Conservation (phyloP, 2,329 filamentous ascomycete genomes). For the Xylariaceae sp. region DNA sequence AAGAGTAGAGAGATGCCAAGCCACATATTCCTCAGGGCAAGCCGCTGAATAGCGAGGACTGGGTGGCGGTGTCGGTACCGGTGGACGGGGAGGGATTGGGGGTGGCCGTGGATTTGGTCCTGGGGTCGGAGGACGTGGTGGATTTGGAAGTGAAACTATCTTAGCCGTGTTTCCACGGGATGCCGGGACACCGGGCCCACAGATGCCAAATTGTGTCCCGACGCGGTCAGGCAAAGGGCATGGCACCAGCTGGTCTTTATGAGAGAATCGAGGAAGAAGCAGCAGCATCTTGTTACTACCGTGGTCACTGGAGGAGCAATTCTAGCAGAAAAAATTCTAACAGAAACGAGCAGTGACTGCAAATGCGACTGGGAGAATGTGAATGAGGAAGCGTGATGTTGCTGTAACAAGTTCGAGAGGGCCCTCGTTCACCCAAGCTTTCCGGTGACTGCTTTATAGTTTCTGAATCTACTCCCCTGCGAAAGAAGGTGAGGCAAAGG, state of each 20-base stretch:
- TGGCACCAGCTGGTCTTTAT: neutral
- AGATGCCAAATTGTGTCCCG: neutral
- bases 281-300: slow-evolving; percentile 4
- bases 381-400: neutral
- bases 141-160: slow-evolving; percentile 24
- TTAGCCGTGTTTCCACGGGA: neutral
- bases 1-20: slow-evolving; percentile 16
- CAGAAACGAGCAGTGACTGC: neutral
- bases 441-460: slow-evolving; percentile 27
- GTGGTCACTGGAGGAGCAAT: neutral
- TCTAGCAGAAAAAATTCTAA: neutral
- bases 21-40: slow-evolving; percentile 3
- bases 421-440: slow-evolving; percentile 7
- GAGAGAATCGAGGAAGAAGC: neutral
- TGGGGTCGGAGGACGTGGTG: slow-evolving; percentile 36
- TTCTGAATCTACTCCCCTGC: slow-evolving; percentile 3
- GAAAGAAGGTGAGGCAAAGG: slow-evolving; percentile 8
- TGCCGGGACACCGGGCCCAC: neutral
- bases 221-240: neutral
- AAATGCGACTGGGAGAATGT: neutral
- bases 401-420: slow-evolving; percentile 5
- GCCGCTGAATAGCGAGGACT: slow-evolving; percentile 26
- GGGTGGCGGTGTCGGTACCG: slow-evolving; percentile 36
- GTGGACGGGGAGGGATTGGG: slow-evolving; percentile 32
- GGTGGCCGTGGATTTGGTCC: slow-evolving; percentile 30